Base-by-base conservation (phyloP, 495 filamentous ascomycete species). In the Peziza echinospora region DNA sequence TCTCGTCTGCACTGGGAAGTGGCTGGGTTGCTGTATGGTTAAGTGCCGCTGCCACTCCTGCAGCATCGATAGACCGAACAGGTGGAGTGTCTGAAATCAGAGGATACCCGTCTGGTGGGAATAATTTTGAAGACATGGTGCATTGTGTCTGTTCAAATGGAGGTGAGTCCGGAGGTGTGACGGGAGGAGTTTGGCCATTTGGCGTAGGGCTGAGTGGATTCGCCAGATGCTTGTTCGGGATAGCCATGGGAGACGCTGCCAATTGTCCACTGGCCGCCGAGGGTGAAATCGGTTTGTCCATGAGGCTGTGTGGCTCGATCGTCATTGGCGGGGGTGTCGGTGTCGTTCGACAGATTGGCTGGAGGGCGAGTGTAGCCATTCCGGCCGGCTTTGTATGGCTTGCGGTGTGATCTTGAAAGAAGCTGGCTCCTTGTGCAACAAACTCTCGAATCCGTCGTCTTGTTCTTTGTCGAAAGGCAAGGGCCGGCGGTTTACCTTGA, bases 201-300 rank as follows among this genome's bases (percentile, higher is more conserved):
- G 82, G 77, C 0, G 82, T 82, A 7, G 85, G 72, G n/a, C 84
- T 78, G 30, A 37, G 30, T 56, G 83, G 87, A 44, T 77, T 67
- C 6, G 84, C 82, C 11, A 94, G 64, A 63, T 92, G 84, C 59
- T 91, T 93, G 63, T 93, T 93, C 7, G 89, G 86, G 21, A 94
- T 70, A 10, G 82, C 71, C 9, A 60, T 57, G 9, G 67, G 66
- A 39, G 61, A 62, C 43, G 65, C 57, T 45, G 62, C 54, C 40
- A 65, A 64, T 19, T 60, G 44, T 41, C 59, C 64, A 59, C 68
- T 62, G 9, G 47, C 56, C 49, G 49, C 74, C 60, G 62, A 74
- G 60, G 53, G 67, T 60, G 55, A 71, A 60, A 62, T 66, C 53
- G 55, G 62, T 65, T 52, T 66, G 61, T 54, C 67, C 64, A 53